These are phyloP conservation scores for Aspergillus sclerotiicarbonarius DNA, from an alignment of 495 filamentous ascomycete genomes.

Conservation along the genomic window DNA sequence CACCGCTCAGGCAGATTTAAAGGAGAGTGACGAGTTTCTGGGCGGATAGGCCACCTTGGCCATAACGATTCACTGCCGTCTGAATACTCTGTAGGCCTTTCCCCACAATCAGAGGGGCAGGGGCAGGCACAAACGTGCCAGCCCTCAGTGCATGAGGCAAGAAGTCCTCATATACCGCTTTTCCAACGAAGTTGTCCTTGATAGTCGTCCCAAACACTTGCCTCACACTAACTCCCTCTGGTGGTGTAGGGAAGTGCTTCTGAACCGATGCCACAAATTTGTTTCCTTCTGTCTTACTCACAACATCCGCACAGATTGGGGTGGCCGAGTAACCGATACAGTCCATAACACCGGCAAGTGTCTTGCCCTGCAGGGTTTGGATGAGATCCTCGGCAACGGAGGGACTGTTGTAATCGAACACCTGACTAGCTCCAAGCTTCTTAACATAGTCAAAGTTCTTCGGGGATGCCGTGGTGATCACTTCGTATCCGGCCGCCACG, in stretches of 20 bases:
- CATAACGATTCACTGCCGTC: conserved; percentile 33
- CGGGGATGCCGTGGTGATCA: conserved; percentile 52
- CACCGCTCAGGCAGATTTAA: conserved; percentile 31
- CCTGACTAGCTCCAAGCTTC: conserved; percentile 52
- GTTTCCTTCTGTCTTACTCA: conserved; percentile 3
- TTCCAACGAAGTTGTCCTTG: conserved; percentile 32
- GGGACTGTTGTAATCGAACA: conserved; percentile 55
- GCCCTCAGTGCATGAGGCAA: conserved; percentile 35
- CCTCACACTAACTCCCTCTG: conserved; percentile 15
- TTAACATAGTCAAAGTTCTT: conserved; percentile 55
- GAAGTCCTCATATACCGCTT: conserved; percentile 39
- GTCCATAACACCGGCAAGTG: conserved; percentile 29
- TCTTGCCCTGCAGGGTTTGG: conserved; percentile 20
- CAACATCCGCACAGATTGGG: conserved; percentile 20
- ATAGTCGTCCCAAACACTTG: conserved; percentile 15
- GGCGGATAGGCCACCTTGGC: conserved; percentile 35
- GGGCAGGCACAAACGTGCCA: conserved; percentile 23
- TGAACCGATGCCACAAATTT: conserved; percentile 22
- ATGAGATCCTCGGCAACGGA: conserved; percentile 31
- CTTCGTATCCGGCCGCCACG: conserved; percentile 55
- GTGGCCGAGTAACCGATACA: conserved; percentile 13
- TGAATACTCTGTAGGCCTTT: conserved; percentile 43
- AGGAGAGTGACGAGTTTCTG: conserved; percentile 40
- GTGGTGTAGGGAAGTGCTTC: conserved; percentile 4
- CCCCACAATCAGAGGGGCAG: conserved; percentile 34